Conservation (phyloP, 257 asterid species). For the Jacaranda copaia region DNA sequence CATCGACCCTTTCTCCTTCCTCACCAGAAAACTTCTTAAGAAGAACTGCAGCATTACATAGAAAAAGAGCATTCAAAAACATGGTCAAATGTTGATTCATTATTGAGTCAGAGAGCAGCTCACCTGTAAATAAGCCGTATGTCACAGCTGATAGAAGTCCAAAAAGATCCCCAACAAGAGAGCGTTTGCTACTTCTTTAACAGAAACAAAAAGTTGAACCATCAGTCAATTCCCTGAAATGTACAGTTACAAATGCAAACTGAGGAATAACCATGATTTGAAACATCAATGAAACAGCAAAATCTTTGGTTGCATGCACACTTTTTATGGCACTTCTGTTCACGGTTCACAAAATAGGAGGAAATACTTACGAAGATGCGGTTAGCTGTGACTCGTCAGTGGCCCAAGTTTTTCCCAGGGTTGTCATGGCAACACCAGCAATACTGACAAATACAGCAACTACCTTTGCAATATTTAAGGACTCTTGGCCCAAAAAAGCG, state of each 20-base stretch:
- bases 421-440: constrained; percentile 93
- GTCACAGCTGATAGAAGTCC: constrained; percentile 92
- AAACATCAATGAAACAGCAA: constrained; percentile 17
- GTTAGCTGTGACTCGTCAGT: constrained; percentile 72
- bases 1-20: constrained; percentile 87
- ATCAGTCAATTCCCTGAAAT: constrained; percentile 65
- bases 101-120: constrained; percentile 27
- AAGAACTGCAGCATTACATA: constrained; percentile 64
- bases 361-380: constrained; percentile 69
- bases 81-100: constrained; percentile 19
- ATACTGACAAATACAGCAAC: constrained; percentile 95
- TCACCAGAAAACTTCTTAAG: constrained; percentile 94
- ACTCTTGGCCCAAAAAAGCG: constrained; percentile 93
- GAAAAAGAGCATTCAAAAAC: constrained; percentile 9
- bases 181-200: constrained; percentile 75
- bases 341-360: constrained; percentile 14
- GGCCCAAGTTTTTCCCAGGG: constrained; percentile 98
- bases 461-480: constrained; percentile 73
- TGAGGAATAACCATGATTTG: constrained; percentile 46
- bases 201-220: constrained; percentile 72
- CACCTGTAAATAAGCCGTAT: constrained; percentile 95
- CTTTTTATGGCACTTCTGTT: constrained; percentile 1
- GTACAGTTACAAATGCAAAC: constrained; percentile 45
- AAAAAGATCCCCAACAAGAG: constrained; percentile 91
- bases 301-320: constrained; percentile 25